A percentile compares a stretch with the other conserved stretches of the same genome.
These are phyloP conservation scores for Arthrobotrys entomopaga DNA, from an alignment of 2,329 filamentous ascomycete species.

Conservation along the genomic window DNA sequence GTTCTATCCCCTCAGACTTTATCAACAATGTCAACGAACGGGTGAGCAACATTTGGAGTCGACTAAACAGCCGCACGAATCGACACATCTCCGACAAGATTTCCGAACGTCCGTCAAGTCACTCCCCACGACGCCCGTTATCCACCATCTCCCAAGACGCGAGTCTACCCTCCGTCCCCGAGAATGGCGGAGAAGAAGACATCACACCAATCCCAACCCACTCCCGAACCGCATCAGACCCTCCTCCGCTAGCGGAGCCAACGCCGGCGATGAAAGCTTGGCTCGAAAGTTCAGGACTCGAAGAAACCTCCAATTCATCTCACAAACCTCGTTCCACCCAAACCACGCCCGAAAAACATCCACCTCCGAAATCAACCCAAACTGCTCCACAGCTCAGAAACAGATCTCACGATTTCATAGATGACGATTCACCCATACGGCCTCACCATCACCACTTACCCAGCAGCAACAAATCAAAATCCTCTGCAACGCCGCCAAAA, in stretches of 20 bases:
- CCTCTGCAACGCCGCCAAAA: slow-evolving; percentile 8
- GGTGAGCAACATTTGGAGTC: slow-evolving; percentile 51
- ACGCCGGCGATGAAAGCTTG: slow-evolving; percentile 50
- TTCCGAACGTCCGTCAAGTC: slow-evolving; percentile 24
- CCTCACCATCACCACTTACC: background rate
- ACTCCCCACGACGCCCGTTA: slow-evolving; percentile 27
- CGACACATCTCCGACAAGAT: slow-evolving; percentile 22
- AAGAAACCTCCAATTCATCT: slow-evolving; percentile 29
- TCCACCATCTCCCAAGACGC: slow-evolving; percentile 30
- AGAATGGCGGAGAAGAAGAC: slow-evolving; percentile 1
- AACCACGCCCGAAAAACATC: slow-evolving; percentile 40
- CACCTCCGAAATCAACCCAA: slow-evolving; percentile 14
- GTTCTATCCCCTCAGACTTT: slow-evolving; percentile 42
- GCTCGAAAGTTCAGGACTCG: slow-evolving; percentile 30
- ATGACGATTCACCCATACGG: slow-evolving; percentile 28
- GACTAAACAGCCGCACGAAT: slow-evolving; percentile 28
- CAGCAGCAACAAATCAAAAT: slow-evolving; percentile 10
- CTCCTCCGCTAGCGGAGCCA: slow-evolving; percentile 27
- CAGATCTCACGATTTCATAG: background rate
- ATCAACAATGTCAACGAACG: slow-evolving; percentile 44
- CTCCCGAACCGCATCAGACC: background rate
- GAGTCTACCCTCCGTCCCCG: slow-evolving; percentile 12
- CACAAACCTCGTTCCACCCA: slow-evolving; percentile 44
- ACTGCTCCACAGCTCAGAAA: slow-evolving; percentile 20
- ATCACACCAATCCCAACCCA: background rate